A percentile compares a stretch with the other conserved stretches of the same genome.
Evolutionary conservation across 202 grass and related monocot species (phyloP).

Genomic region (Eragrostis tef): DNA sequence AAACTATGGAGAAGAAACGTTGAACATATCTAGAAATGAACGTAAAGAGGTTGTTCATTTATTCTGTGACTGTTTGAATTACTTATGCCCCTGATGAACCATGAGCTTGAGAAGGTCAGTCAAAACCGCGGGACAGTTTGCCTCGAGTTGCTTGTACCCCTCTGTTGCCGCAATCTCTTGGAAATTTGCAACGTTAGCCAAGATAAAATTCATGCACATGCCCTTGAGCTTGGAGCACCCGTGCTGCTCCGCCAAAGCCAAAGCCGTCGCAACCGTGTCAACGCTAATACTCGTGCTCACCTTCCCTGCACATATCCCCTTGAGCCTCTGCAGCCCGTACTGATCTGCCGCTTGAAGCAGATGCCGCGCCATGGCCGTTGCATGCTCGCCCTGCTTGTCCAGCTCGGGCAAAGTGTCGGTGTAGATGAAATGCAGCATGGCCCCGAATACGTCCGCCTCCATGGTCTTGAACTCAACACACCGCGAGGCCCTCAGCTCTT

Average conservation of each 20-base stretch:
- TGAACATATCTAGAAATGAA: too few species aligned
- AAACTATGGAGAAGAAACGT: too few species aligned
- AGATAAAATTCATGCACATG: constrained; percentile 44
- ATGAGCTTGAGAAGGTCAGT: neutral
- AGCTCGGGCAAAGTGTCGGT: constrained; percentile 43
- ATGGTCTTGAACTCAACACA: constrained; percentile 33
- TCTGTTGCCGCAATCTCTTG: neutral
- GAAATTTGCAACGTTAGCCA: neutral
- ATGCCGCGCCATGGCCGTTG: neutral
- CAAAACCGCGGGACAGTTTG: constrained; percentile 17
- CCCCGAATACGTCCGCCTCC: constrained; percentile 5
- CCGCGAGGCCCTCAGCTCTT: constrained; percentile 5
- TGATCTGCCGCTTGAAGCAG: constrained; percentile 41
- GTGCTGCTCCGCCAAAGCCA: constrained; percentile 48
- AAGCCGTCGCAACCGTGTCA: neutral
- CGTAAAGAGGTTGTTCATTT: too few species aligned
- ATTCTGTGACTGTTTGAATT: too few species aligned
- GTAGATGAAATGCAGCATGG: constrained; percentile 56
- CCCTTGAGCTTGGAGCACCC: constrained; percentile 42
- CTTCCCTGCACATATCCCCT: constrained; percentile 41
- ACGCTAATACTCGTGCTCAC: neutral
- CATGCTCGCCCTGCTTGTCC: neutral
- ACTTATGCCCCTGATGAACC: too few species aligned
- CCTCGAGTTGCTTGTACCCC: constrained; percentile 33
- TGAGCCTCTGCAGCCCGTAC: constrained; percentile 50